Conservation (phyloP, 1,284 basidiomycete genomes). For the Takashimella tepidaria region DNA sequence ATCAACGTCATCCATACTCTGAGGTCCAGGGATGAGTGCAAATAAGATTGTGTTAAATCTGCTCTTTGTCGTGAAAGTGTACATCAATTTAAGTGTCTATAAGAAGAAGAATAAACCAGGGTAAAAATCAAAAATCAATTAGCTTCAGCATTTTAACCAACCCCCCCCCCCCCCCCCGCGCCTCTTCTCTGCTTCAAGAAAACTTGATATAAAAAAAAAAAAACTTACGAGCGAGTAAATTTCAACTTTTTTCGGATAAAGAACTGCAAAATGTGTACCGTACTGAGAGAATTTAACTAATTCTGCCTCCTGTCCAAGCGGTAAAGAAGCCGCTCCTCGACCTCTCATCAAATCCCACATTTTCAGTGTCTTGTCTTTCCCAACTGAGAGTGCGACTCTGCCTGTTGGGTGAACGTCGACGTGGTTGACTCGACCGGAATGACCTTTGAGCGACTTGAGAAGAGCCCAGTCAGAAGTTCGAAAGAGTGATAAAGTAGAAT, state of each 20-base stretch:
- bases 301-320: constrained; percentile 83
- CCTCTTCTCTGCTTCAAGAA: neutral
- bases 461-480: constrained; percentile 89
- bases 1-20: constrained; percentile 17
- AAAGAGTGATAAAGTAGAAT: constrained; percentile 83
- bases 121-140: too few species aligned
- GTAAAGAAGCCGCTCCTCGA: constrained; percentile 78
- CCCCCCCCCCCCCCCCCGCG: neutral
- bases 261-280: constrained; percentile 71
- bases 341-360: constrained; percentile 99
- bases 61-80: constrained; percentile 66
- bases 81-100: constrained; percentile 67
- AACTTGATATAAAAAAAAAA: neutral
- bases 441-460: constrained; percentile 80
- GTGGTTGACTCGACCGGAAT: constrained; percentile 85
- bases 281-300: constrained; percentile 73
- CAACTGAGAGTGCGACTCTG: constrained; percentile 83
- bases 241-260: constrained; percentile 63
- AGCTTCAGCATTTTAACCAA: too few species aligned
- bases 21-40: constrained; percentile 50
- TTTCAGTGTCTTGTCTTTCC: constrained; percentile 79
- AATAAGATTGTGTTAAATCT: constrained; percentile 77
- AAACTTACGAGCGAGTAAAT: constrained; percentile 31
- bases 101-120: too few species aligned
- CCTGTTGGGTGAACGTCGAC: constrained; percentile 89